A percentile compares a stretch with the other conserved stretches of the same genome.
These are phyloP conservation scores for Zangia roseola DNA, from an alignment of 768 basidiomycete genomes.

Conservation along the genomic window DNA sequence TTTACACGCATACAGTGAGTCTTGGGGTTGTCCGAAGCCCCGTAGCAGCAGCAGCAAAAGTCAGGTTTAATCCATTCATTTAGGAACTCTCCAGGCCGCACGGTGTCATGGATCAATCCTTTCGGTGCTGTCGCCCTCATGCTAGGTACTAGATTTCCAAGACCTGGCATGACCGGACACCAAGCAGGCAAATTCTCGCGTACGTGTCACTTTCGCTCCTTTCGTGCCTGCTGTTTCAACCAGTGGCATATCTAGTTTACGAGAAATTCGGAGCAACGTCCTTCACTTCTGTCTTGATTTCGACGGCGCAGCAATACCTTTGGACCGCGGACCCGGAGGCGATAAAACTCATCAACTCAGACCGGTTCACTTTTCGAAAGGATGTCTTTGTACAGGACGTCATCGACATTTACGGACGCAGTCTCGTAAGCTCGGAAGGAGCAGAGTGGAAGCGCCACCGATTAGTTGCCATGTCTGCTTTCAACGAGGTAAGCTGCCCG, in stretches of 20 bases:
- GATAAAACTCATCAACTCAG: constrained; percentile 34
- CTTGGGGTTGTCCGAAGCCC: no score
- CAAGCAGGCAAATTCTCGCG: constrained; percentile 37
- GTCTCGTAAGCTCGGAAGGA: constrained; percentile 42
- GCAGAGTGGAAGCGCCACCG: constrained; percentile 49
- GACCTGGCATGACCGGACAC: constrained; percentile 32
- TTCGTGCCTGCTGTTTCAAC: no score
- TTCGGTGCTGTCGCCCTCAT: constrained; percentile 27
- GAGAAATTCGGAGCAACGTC: constrained; percentile 39
- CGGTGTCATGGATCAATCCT: constrained; percentile 32
- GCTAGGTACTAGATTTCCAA: constrained; percentile 34
- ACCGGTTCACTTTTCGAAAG: constrained; percentile 39
- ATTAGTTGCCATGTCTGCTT: constrained; percentile 45
- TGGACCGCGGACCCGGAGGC: constrained; percentile 48
- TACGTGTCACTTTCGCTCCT: constrained; percentile 19
- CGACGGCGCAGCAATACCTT: constrained; percentile 30
- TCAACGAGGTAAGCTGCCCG: constrained; percentile 41
- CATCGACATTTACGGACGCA: constrained; percentile 46
- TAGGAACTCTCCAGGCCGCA: constrained; percentile 21
- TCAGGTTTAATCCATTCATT: background rate
- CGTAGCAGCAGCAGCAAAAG: background rate
- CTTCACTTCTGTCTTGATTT: constrained; percentile 36
- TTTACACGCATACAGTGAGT: constrained; percentile 20
- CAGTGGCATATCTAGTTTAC: background rate
- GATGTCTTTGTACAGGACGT: constrained; percentile 40